These are phyloP conservation scores for Cicer chorassanicum DNA, from an alignment of 306 rosid genomes.

Conservation along the genomic window DNA sequence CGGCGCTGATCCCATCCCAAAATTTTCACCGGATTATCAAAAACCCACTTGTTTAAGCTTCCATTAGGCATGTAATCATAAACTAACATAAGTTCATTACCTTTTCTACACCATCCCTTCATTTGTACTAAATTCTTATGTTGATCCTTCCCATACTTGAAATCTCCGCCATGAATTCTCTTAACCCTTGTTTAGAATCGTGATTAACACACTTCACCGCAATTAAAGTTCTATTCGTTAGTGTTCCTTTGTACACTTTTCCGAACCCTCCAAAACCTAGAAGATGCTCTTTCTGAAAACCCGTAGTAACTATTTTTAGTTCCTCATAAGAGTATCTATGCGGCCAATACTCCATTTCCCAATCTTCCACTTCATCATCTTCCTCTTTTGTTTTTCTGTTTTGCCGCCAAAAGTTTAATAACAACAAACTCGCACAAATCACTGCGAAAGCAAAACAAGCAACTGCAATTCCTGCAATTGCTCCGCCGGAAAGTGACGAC, in stretches of 20 bases:
- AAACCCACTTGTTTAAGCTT: slow-evolving; percentile 80
- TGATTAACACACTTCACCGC: slow-evolving; percentile 93
- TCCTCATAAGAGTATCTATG: slow-evolving; percentile 84
- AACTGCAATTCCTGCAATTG: slow-evolving; percentile 60
- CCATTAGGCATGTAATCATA: slow-evolving; percentile 93
- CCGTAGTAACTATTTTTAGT: slow-evolving; percentile 59
- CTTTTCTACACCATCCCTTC: slow-evolving; percentile 93
- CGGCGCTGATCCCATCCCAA: slow-evolving; percentile 69
- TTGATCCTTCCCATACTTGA: slow-evolving; percentile 87
- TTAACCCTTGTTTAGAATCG: slow-evolving; percentile 88
- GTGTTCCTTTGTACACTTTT: slow-evolving; percentile 70
- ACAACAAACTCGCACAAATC: slow-evolving; percentile 31
- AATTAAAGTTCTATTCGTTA: slow-evolving; percentile 57
- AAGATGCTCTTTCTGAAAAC: slow-evolving; percentile 56
- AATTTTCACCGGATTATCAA: slow-evolving; percentile 55
- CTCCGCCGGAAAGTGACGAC: slow-evolving; percentile 55
- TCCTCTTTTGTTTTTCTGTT: slow-evolving; percentile 48
- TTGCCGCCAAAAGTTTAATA: slow-evolving; percentile 57
- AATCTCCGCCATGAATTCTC: slow-evolving; percentile 96
- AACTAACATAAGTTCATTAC: slow-evolving; percentile 73
- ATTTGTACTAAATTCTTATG: slow-evolving; percentile 87
- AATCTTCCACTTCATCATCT: slow-evolving; percentile 76
- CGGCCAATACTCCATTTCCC: slow-evolving; percentile 94
- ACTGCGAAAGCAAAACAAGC: slow-evolving; percentile 53
- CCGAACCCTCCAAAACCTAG: slow-evolving; percentile 91